A percentile compares a stretch with the other conserved stretches of the same genome.
These are phyloP conservation scores for Cyclotella choctawhatcheeana DNA, from an alignment of 108 stramenopile genomes.

Conservation along the genomic window DNA sequence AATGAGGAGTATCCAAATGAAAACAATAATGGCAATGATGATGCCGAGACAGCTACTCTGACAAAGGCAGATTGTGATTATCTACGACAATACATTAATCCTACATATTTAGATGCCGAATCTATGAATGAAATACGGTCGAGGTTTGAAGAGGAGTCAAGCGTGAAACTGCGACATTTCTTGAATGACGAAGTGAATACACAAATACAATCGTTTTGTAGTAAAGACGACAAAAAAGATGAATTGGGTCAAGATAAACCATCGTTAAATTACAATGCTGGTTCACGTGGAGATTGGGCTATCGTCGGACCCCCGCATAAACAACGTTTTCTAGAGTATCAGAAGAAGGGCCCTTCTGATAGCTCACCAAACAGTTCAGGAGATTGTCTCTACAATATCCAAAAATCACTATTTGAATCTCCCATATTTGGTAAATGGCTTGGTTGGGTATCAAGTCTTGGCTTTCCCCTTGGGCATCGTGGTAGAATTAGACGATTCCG, in stretches of 20 bases:
- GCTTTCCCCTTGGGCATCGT: conserved; percentile 65
- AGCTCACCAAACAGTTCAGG: conserved; percentile 23
- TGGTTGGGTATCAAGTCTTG: conserved; percentile 63
- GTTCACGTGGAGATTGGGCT: conserved; percentile 77
- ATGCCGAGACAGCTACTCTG: conserved; percentile 32
- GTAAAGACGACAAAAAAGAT: conserved; percentile 52
- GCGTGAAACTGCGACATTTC: conserved; percentile 82
- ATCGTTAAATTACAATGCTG: conserved; percentile 62
- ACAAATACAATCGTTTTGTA: conserved; percentile 39
- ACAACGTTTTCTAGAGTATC: conserved; percentile 85
- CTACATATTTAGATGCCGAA: conserved; percentile 61
- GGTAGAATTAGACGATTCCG: conserved; percentile 91
- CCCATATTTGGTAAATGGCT: conserved; percentile 65
- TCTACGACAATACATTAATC: conserved; percentile 70
- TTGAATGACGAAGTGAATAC: conserved; percentile 60
- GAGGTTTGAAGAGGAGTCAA: conserved; percentile 84
- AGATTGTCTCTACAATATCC: conserved; percentile 49
- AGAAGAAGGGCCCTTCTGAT: background rate
- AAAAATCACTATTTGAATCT: conserved; percentile 64
- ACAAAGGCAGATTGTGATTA: conserved; percentile 60
- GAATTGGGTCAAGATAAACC: conserved; percentile 61
- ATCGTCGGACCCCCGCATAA: conserved; percentile 93
- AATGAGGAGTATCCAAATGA: conserved; percentile 5
- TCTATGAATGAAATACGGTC: conserved; percentile 70
- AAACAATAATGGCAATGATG: conserved; percentile 8